These are phyloP conservation scores for Pyricularia sp. DNA, from an alignment of 2,329 filamentous ascomycete genomes.

Conservation along the genomic window DNA sequence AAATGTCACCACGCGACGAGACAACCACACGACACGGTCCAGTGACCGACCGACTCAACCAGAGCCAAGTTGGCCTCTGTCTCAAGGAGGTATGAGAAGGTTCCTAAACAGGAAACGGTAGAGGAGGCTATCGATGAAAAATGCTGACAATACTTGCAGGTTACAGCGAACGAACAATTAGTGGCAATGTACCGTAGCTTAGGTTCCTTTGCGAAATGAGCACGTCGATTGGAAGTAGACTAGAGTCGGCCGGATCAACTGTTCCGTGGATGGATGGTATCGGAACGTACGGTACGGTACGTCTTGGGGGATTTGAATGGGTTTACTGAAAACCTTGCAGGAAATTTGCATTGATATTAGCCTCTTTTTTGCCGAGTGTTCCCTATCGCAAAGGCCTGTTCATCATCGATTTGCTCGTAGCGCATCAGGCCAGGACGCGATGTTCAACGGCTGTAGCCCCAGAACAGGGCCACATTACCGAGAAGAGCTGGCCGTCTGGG, in stretches of 20 bases:
- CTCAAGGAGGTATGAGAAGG: not conserved
- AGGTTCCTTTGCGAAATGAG: not conserved
- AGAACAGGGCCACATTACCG: not conserved
- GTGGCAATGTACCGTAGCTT: not conserved
- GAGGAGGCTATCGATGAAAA: not conserved
- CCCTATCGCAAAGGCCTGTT: not conserved
- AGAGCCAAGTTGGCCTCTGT: not conserved
- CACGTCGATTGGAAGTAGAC: not conserved
- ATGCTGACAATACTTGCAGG: not conserved
- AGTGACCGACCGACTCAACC: not conserved
- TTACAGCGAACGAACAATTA: not conserved
- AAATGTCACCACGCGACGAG: not conserved
- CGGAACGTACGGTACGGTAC: too few species aligned
- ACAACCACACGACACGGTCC: not conserved
- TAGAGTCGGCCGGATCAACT: not conserved
- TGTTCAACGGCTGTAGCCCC: not conserved
- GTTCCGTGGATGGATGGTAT: too few species aligned
- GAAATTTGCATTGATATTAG: slow-evolving; percentile 1
- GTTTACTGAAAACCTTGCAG: not conserved
- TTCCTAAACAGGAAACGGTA: not conserved
- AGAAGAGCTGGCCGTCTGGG: not conserved
- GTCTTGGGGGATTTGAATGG: too few species aligned
- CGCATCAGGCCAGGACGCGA: not conserved
- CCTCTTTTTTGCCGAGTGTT: not conserved
- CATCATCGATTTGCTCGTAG: not conserved